Percentiles rank a stretch among this genome's conserved stretches.
phyloP scores from a whole-genome alignment of 768 basidiomycete species.

The Agrocybe chaxingu region DNA sequence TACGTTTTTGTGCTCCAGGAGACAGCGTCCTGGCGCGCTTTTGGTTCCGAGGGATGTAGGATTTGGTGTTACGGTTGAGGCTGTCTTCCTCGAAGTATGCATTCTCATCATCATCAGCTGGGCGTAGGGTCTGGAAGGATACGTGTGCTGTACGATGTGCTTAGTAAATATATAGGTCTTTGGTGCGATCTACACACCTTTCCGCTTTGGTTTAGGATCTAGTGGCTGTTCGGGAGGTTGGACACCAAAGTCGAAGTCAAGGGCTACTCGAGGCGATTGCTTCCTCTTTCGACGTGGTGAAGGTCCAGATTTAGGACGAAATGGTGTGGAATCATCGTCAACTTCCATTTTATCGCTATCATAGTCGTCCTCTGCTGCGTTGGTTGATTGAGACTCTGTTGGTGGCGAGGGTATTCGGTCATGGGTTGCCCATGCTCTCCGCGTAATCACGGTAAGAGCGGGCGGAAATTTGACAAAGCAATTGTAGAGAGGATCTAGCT shows the following conservation, averaged over 20 bases:
- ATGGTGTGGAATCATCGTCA: constrained; percentile 14
- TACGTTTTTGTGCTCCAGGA: constrained; percentile 36
- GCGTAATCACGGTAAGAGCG: constrained; percentile 31
- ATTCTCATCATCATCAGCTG: constrained; percentile 29
- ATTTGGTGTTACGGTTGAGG: constrained; percentile 25
- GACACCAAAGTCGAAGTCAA: constrained; percentile 7
- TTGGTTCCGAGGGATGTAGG: constrained; percentile 26
- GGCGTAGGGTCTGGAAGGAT: constrained; percentile 31
- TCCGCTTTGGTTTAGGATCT: constrained; percentile 40
- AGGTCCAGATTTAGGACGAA: background rate
- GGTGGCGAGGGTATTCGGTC: constrained; percentile 8
- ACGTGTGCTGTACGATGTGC: constrained; percentile 24
- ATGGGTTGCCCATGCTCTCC: constrained; percentile 16
- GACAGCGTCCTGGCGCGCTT: constrained; percentile 55
- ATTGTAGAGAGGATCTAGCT: constrained; percentile 71
- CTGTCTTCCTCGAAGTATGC: constrained; percentile 28
- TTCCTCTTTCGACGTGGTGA: constrained; percentile 2
- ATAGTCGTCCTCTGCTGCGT: constrained; percentile 10
- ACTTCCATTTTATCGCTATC: constrained; percentile 20
- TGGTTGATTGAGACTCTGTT: background rate
- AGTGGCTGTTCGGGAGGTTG: constrained; percentile 7
- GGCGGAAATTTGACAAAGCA: constrained; percentile 53
- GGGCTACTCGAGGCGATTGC: constrained; percentile 8
- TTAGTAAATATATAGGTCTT: background rate
- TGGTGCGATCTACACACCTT: constrained; percentile 31